Percentiles rank a stretch among this genome's conserved stretches.
These are phyloP conservation scores for Erigeron canadensis DNA, from an alignment of 129 eudicot species.

Conservation along the genomic window DNA sequence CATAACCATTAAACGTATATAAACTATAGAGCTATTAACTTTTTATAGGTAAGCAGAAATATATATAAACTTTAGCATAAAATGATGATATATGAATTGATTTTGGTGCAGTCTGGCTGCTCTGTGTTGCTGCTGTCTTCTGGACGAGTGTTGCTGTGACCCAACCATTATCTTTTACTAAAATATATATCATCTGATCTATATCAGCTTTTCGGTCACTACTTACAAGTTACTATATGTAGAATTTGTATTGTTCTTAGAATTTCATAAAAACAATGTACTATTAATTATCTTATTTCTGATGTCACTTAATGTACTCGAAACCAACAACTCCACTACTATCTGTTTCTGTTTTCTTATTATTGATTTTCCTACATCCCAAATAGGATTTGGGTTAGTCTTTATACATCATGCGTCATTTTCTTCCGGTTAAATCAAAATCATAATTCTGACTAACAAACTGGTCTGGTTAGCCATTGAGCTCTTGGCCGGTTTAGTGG, in stretches of 20 bases:
- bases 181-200: neutral
- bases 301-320: neutral
- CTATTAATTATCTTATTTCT: conserved; percentile 8
- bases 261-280: neutral
- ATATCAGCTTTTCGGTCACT: neutral
- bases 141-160: conserved; percentile 92
- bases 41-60: neutral
- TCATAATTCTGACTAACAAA: too few species aligned
- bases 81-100: neutral
- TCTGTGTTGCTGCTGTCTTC: conserved; percentile 76
- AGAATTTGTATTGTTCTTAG: conserved; percentile 6
- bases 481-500: too few species aligned
- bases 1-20: too few species aligned
- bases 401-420: too few species aligned
- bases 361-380: too few species aligned
- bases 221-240: neutral
- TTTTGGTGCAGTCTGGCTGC: conserved; percentile 70
- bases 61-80: neutral
- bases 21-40: neutral
- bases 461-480: too few species aligned
- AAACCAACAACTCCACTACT: too few species aligned
- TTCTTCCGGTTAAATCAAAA: too few species aligned
- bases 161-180: conserved; percentile 67
- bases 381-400: too few species aligned
- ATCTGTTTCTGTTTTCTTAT: too few species aligned